Evolutionary conservation across 1,284 basidiomycete species (phyloP).

Genomic region (Termitomyces sp.): DNA sequence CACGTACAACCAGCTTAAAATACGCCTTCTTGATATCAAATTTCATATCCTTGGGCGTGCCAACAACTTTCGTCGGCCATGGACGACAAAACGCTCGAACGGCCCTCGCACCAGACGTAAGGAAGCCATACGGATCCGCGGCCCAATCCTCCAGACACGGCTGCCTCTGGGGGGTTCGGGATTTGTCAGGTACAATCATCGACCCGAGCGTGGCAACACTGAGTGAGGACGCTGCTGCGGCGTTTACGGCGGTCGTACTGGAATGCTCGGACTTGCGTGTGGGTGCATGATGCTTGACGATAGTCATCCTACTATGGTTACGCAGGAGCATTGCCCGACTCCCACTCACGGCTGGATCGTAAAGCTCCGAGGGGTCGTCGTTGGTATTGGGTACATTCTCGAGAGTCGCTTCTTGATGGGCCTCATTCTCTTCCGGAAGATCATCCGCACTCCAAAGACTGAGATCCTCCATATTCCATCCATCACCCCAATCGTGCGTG

Average conservation of each 20-base stretch:
- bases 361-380: conserved; percentile 16
- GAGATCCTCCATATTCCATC: conserved; percentile 96
- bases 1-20: conserved; percentile 64
- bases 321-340: conserved; percentile 22
- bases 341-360: conserved; percentile 14
- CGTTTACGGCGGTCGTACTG: conserved; percentile 5
- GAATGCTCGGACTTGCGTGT: neutral
- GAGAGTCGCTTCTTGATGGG: conserved; percentile 11
- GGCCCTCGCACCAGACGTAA: conserved; percentile 80
- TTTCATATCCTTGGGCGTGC: conserved; percentile 56
- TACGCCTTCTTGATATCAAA: conserved; percentile 74
- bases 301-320: conserved; percentile 10
- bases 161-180: neutral
- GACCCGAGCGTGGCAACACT: conserved; percentile 21
- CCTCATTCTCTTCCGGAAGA: conserved; percentile 32
- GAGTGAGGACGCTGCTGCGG: conserved; percentile 16
- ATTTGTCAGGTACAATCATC: conserved; percentile 3
- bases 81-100: conserved; percentile 80
- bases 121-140: conserved; percentile 55
- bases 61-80: conserved; percentile 73
- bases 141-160: conserved; percentile 24
- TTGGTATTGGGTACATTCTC: conserved; percentile 5
- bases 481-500: conserved; percentile 87
- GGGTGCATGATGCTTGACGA: neutral
- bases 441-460: conserved; percentile 88